Conservation (phyloP, 2,329 filamentous ascomycete genomes). For the Diaporthe nobilis region DNA sequence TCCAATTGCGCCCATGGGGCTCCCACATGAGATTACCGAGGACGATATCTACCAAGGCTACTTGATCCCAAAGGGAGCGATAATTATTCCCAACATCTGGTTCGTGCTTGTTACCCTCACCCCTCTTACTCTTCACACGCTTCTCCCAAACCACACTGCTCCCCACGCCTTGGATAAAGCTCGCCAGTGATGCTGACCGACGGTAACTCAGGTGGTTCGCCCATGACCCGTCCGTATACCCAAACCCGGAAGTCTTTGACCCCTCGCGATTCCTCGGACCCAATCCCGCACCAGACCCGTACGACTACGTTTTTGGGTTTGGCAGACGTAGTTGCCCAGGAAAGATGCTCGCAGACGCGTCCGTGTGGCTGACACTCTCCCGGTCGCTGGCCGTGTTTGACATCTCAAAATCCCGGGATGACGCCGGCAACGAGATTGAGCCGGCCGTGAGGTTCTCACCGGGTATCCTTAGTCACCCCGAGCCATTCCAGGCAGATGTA, state of each 20-base stretch:
- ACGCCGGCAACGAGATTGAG: constrained; percentile 52
- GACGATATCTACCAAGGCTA: constrained; percentile 48
- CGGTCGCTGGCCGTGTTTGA: constrained; percentile 59
- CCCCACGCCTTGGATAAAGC: not conserved
- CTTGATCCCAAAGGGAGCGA: constrained; percentile 48
- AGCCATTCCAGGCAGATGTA: constrained; percentile 45
- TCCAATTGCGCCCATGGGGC: constrained; percentile 52
- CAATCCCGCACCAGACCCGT: constrained; percentile 33
- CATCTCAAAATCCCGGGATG: constrained; percentile 54
- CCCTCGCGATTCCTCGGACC: constrained; percentile 43
- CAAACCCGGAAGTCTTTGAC: constrained; percentile 39
- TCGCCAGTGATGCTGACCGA: not conserved
- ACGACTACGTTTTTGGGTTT: constrained; percentile 39
- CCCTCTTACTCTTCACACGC: not conserved
- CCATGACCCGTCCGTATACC: constrained; percentile 39
- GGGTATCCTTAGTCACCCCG: constrained; percentile 46
- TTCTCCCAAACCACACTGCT: not conserved
- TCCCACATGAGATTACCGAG: constrained; percentile 56
- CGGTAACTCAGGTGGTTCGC: constrained; percentile 45
- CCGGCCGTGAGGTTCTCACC: constrained; percentile 42
- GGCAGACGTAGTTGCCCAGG: constrained; percentile 42
- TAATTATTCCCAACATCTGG: constrained; percentile 40
- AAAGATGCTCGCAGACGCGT: constrained; percentile 39
- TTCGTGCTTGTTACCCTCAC: constrained; percentile 34
- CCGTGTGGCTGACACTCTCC: constrained; percentile 45